Percentiles rank a stretch among this genome's conserved stretches.
Conservation (phyloP, 2,329 filamentous ascomycete genomes). For the Penicillium thymicola region DNA sequence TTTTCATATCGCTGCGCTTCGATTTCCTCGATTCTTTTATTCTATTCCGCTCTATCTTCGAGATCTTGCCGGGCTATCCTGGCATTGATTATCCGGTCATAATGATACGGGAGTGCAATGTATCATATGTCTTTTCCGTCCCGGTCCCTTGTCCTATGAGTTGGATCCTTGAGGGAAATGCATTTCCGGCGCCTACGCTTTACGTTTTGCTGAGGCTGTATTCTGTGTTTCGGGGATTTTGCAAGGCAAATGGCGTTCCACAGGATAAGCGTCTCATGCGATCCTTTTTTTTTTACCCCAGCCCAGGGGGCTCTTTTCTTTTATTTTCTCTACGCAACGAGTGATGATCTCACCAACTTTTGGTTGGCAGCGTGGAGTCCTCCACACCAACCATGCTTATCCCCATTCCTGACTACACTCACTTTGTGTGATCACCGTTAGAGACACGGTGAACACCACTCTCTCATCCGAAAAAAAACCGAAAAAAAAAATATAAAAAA, state of each 20-base stretch:
- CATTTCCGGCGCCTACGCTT: constrained; percentile 17
- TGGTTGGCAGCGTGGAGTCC: neutral
- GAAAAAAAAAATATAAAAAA: constrained; percentile 21
- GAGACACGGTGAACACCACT: neutral
- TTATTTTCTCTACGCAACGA: constrained; percentile 1
- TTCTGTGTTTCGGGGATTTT: constrained; percentile 11
- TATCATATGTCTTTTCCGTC: constrained; percentile 29
- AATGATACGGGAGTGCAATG: constrained; percentile 23
- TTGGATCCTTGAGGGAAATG: constrained; percentile 11
- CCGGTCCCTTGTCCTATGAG: neutral
- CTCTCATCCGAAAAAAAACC: constrained; percentile 4
- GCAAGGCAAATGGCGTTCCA: constrained; percentile 20
- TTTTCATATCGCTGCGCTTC: neutral
- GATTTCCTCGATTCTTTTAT: neutral
- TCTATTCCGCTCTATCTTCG: neutral
- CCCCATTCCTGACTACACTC: neutral
- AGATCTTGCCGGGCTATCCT: neutral
- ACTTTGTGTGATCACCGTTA: neutral
- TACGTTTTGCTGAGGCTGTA: constrained; percentile 5
- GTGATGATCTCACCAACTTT: constrained; percentile 3
- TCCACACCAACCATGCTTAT: neutral
- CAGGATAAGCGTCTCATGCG: neutral
- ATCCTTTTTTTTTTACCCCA: constrained; percentile 2
- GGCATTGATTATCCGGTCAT: constrained; percentile 14
- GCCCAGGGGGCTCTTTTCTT: neutral